Evolutionary conservation across 805 yeast genomes (phyloP).

Genomic region (Kluyveromyces aestuarii): DNA sequence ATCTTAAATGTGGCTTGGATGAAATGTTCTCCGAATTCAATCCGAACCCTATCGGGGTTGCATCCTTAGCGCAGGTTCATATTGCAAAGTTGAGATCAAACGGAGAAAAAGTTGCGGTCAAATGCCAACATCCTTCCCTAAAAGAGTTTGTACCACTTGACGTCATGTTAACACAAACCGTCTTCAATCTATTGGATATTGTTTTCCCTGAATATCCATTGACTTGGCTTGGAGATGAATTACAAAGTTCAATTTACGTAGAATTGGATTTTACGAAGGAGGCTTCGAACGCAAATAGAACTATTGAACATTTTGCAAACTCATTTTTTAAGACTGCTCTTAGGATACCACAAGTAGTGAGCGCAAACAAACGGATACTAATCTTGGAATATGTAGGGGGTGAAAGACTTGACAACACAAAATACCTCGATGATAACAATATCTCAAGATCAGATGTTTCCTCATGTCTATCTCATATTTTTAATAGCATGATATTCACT

Average conservation of each 20-base stretch:
- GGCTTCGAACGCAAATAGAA: slow-evolving; percentile 68
- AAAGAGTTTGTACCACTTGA: slow-evolving; percentile 87
- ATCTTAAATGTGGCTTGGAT: slow-evolving; percentile 49
- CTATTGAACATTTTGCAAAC: slow-evolving; percentile 53
- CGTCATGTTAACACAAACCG: slow-evolving; percentile 64
- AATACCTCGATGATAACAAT: slow-evolving; percentile 49
- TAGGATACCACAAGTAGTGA: slow-evolving; percentile 62
- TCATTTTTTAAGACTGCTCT: slow-evolving; percentile 60
- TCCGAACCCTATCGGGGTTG: slow-evolving; percentile 80
- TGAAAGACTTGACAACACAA: slow-evolving; percentile 67
- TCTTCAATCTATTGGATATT: slow-evolving; percentile 61
- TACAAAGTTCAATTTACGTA: slow-evolving; percentile 77
- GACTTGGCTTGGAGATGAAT: slow-evolving; percentile 92
- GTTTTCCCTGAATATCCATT: slow-evolving; percentile 92
- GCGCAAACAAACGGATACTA: slow-evolving; percentile 61
- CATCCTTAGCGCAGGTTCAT: slow-evolving; percentile 95
- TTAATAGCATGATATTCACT: slow-evolving; percentile 91
- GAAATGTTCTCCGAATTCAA: slow-evolving; percentile 63
- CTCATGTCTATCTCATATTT: slow-evolving; percentile 77
- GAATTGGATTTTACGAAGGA: slow-evolving; percentile 86
- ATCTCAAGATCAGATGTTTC: slow-evolving; percentile 76
- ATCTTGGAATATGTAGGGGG: slow-evolving; percentile 87
- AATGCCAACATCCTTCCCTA: slow-evolving; percentile 86
- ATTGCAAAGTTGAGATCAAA: slow-evolving; percentile 48
- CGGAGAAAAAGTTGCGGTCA: slow-evolving; percentile 80